Evolutionary conservation across 83 land plant genomes (phyloP).

Genomic region (Thuja plicata): DNA sequence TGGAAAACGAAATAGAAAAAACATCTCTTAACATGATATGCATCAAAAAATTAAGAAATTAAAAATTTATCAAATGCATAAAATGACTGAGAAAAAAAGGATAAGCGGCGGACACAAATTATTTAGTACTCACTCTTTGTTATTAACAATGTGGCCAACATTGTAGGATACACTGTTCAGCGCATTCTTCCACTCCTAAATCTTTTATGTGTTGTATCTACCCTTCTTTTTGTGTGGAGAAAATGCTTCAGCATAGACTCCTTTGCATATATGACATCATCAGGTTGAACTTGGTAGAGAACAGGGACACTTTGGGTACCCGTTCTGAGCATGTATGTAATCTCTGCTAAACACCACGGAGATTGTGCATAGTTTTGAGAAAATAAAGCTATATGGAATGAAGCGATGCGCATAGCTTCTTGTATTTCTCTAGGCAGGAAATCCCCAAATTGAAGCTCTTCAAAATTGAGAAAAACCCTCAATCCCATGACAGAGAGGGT

Average conservation of each 20-base stretch:
- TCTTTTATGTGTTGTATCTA: background rate
- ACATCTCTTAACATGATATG: no score
- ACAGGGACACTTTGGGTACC: background rate
- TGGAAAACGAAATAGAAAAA: background rate
- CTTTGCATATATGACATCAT: no score
- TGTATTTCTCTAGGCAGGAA: background rate
- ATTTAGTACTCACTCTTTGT: no score
- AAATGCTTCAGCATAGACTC: background rate
- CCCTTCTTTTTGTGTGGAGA: background rate
- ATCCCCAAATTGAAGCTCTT: no score
- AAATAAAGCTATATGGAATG: background rate
- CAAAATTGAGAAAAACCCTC: background rate
- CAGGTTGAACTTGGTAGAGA: background rate
- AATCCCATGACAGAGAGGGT: background rate
- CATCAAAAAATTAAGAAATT: no score
- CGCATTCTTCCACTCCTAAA: no score
- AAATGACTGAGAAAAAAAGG: no score
- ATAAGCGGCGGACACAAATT: no score
- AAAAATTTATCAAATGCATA: no score
- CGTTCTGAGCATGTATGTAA: background rate
- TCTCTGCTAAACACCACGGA: background rate
- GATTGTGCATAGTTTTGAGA: background rate
- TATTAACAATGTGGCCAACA: no score
- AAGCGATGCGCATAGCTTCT: background rate
- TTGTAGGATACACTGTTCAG: no score